A percentile compares a stretch with the other conserved stretches of the same genome.
These are phyloP conservation scores for Phytophthora niederhauseri DNA, from an alignment of 352 stramenopile species.

Conservation along the genomic window DNA sequence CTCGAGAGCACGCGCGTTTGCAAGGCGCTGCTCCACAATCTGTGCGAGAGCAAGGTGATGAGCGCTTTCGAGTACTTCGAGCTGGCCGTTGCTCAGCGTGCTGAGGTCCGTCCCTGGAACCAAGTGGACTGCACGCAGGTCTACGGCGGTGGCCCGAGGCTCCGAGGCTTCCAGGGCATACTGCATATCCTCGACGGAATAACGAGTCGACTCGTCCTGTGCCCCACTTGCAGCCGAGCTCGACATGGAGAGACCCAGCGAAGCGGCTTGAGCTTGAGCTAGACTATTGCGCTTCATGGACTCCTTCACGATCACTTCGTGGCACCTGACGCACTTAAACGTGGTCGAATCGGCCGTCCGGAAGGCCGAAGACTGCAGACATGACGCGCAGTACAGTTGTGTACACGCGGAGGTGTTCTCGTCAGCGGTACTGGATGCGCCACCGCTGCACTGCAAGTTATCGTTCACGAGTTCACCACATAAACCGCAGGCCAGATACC, in stretches of 20 bases:
- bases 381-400: constrained; percentile 77
- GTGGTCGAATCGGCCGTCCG: constrained; percentile 24
- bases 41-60: constrained; percentile 64
- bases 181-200: constrained; percentile 57
- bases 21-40: constrained; percentile 66
- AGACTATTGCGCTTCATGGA: constrained; percentile 69
- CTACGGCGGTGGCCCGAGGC: constrained; percentile 44
- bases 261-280: constrained; percentile 63
- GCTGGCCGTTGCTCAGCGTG: constrained; percentile 70
- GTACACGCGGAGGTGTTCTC: constrained; percentile 42
- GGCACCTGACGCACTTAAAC: constrained; percentile 66
- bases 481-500: constrained; percentile 67
- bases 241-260: constrained; percentile 52
- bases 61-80: constrained; percentile 71
- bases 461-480: constrained; percentile 79
- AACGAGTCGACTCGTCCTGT: constrained; percentile 20
- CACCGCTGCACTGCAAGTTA: constrained; percentile 67
- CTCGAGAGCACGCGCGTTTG: constrained; percentile 61
- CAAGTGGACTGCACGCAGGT: constrained; percentile 54
- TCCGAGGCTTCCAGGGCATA: constrained; percentile 41
- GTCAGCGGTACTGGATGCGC: constrained; percentile 11
- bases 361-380: constrained; percentile 45
- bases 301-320: constrained; percentile 41
- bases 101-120: constrained; percentile 56
- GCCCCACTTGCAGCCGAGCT: constrained; percentile 12